phyloP scores from a whole-genome alignment of 2,329 filamentous ascomycete genomes.

The Tolypocladium album region DNA sequence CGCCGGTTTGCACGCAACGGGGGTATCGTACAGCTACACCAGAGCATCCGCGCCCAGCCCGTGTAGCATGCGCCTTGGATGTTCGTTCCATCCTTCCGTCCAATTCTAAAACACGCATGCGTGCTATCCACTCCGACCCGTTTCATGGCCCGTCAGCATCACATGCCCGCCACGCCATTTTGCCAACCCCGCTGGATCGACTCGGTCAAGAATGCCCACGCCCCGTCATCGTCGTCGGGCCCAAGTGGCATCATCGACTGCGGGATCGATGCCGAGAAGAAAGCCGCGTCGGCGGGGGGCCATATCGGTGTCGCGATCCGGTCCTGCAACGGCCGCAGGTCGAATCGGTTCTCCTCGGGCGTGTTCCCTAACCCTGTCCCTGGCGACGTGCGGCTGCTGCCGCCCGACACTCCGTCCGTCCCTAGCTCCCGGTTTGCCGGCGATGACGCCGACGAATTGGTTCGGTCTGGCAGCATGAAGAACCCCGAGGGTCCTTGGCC shows the following conservation, averaged over 20 bases:
- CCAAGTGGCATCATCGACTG: conserved; percentile 9
- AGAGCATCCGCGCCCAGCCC: not conserved
- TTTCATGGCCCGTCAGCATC: not conserved
- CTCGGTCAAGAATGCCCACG: conserved; percentile 18
- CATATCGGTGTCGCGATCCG: conserved; percentile 18
- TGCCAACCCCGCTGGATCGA: conserved; percentile 18
- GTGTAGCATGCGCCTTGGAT: not conserved
- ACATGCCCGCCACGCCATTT: not conserved
- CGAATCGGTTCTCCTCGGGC: conserved; percentile 22
- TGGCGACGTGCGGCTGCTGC: conserved; percentile 21
- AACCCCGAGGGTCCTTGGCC: not conserved
- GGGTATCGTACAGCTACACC: not conserved
- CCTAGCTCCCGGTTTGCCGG: conserved; percentile 12
- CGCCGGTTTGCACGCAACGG: not conserved
- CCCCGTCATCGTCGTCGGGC: conserved; percentile 11
- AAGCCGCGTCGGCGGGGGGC: conserved; percentile 17
- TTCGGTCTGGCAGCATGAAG: conserved; percentile 19
- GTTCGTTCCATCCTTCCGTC: not conserved
- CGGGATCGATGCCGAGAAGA: conserved; percentile 17
- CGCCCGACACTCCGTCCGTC: conserved; percentile 12
- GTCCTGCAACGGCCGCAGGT: conserved; percentile 21
- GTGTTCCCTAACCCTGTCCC: conserved; percentile 22
- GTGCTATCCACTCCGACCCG: not conserved
- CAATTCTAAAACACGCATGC: not conserved
- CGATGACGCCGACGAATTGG: conserved; percentile 21